Evolutionary conservation across 768 basidiomycete species (phyloP), one percentile per base, ranked within the genome.

Genomic region (Pulveroboletus sp.): DNA sequence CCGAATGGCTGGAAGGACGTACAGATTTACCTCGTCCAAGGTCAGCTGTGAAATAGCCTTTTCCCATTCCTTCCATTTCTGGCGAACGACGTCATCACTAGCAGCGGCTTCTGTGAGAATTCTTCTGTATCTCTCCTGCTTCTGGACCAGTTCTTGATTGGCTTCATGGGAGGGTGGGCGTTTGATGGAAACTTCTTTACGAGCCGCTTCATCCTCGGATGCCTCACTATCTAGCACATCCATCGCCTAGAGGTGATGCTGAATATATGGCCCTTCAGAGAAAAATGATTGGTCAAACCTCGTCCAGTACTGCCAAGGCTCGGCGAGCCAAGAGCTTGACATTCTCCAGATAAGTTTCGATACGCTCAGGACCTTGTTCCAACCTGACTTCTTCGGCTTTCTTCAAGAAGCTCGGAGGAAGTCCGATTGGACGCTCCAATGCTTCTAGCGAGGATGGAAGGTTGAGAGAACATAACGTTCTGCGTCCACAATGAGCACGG

Each of bases 11-110:
- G 32, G 37, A 45, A 7, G 6, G 25, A 31, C 41, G 33, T 37
- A 21, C 17, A 19, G 9, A n/a, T 43, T 21, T 56, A 79, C 81
- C 67, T 79, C 82, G 64, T 82, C 82, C 74, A 81, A 79, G 3
- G 82, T 85, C 34, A 99, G 73, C 40, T 87, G 76, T 13, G 69
- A 67, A 36, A 99, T 84, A 38, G 75, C 76, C 13, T 75, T 73
- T 58, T 87, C 85, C 92, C 92, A 95, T 58, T 94, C 82, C 33
- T 84, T 84, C 89, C 91, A 97, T 66, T 97, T 94, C 52, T 78
- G 72, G 17, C 84, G 71, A 2, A 97, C 87, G 2, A 80, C 72
- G 25, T 76, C 80, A 60, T 98, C 93, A 60, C 90, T 92, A 27
- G 76, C 77, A 1, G 72, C 70, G 1, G 94, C 95, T 50, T 87